Evolutionary conservation across 2,329 filamentous ascomycete species (phyloP).

Genomic region (Clarireedia paspali): DNA sequence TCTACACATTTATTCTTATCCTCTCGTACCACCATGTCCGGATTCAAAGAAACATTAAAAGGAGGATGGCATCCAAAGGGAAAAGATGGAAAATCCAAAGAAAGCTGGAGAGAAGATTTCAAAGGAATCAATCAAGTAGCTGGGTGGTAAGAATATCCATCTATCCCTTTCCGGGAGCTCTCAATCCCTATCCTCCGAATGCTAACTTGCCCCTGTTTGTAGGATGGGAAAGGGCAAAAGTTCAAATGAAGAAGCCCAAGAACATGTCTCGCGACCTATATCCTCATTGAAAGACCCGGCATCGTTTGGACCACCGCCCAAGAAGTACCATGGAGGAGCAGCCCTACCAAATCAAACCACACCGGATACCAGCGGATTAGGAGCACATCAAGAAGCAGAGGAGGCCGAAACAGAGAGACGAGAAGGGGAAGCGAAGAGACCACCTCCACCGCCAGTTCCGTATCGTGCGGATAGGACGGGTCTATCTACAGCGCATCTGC

Average conservation of each 20-base stretch:
- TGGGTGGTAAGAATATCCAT: slow-evolving; percentile 21
- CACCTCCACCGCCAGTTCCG: slow-evolving; percentile 43
- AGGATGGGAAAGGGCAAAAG: slow-evolving; percentile 30
- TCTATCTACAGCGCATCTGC: slow-evolving; percentile 48
- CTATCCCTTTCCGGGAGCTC: neutral
- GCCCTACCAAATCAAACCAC: slow-evolving; percentile 25
- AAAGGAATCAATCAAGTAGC: slow-evolving; percentile 30
- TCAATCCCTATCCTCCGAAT: neutral
- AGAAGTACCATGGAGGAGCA: slow-evolving; percentile 33
- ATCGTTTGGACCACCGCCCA: slow-evolving; percentile 61
- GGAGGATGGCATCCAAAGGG: slow-evolving; percentile 47
- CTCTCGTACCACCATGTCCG: slow-evolving; percentile 13
- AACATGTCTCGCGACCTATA: slow-evolving; percentile 40
- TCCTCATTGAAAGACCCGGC: slow-evolving; percentile 54
- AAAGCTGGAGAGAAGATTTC: slow-evolving; percentile 41
- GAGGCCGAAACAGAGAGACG: slow-evolving; percentile 22
- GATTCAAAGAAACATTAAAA: slow-evolving; percentile 40
- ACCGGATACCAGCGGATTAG: slow-evolving; percentile 33
- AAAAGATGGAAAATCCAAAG: slow-evolving; percentile 40
- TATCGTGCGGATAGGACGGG: slow-evolving; percentile 56
- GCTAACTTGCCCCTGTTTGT: neutral
- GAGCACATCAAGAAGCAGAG: slow-evolving; percentile 30
- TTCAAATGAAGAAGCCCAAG: slow-evolving; percentile 15
- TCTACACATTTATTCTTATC: neutral
- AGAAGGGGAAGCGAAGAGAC: slow-evolving; percentile 23